phyloP scores from a whole-genome alignment of 2,329 filamentous ascomycete genomes.

The Cladosporium sp. region DNA sequence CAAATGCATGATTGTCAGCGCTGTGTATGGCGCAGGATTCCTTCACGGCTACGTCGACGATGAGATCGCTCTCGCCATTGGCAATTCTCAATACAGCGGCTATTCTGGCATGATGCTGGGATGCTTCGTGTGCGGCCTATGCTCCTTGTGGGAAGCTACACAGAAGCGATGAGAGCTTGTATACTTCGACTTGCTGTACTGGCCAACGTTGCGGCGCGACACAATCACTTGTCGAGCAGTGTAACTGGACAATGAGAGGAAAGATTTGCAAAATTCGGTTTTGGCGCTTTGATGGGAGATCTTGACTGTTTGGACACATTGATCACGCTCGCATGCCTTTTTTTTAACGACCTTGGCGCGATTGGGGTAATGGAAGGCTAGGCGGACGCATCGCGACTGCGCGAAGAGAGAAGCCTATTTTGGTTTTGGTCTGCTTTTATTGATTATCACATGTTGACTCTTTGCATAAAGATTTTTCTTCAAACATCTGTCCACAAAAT shows the following conservation, averaged over 20 bases:
- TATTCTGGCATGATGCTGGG: constrained; percentile 71
- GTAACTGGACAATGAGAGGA: not conserved
- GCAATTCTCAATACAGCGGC: constrained; percentile 68
- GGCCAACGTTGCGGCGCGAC: not conserved
- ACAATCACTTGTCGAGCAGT: not conserved
- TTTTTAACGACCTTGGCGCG: not conserved
- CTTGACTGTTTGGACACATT: not conserved
- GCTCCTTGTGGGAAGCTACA: constrained; percentile 76
- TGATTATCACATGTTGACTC: not conserved
- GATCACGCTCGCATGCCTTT: not conserved
- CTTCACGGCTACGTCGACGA: constrained; percentile 64
- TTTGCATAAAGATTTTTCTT: not conserved
- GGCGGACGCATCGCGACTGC: not conserved
- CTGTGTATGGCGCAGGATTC: constrained; percentile 72
- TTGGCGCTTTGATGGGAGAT: not conserved
- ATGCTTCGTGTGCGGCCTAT: constrained; percentile 66
- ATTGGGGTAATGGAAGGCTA: not conserved
- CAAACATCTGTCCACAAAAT: too few species aligned
- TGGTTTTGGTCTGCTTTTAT: not conserved
- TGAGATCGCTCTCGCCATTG: constrained; percentile 63
- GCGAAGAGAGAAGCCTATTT: not conserved
- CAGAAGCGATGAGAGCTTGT: constrained; percentile 50
- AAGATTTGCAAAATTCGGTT: not conserved
- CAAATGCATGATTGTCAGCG: constrained; percentile 79
- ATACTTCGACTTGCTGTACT: not conserved